Percentiles rank a stretch among this genome's conserved stretches.
Evolutionary conservation across 148 eudicot species (phyloP).

Genomic region (Arbutus unedo): DNA sequence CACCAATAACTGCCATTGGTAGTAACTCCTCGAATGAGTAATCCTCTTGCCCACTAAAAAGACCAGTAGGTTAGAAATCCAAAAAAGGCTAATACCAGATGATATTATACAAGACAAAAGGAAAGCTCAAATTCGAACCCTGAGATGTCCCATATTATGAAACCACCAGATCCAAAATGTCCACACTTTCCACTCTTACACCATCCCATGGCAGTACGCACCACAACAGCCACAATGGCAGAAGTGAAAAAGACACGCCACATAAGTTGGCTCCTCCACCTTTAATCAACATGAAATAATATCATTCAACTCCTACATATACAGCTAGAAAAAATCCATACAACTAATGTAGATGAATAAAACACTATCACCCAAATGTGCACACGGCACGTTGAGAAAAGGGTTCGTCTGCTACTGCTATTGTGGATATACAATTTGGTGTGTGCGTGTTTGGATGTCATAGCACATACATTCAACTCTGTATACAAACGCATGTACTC

Average conservation of each 20-base stretch:
- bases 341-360: neutral
- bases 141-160: constrained; percentile 97
- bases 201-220: constrained; percentile 98
- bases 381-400: neutral
- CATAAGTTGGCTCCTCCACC: constrained; percentile 99
- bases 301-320: neutral
- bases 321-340: neutral
- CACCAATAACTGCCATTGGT: constrained; percentile 98
- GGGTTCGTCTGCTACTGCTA: neutral
- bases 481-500: neutral
- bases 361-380: neutral
- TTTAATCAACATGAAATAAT: constrained; percentile 24
- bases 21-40: constrained; percentile 91
- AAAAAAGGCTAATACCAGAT: constrained; percentile 7
- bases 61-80: constrained; percentile 27
- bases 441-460: too few relatives aligned
- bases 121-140: constrained; percentile 50
- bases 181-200: constrained; percentile 97
- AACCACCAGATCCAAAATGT: constrained; percentile 99
- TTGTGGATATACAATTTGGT: neutral
- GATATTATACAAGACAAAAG: constrained; percentile 13
- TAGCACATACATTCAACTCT: neutral
- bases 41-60: constrained; percentile 94
- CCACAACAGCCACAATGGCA: constrained; percentile 98
- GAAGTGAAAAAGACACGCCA: constrained; percentile 99